Evolutionary conservation across 129 eudicot genomes (phyloP), one percentile per base, ranked within the genome.

Genomic region (Apium graveolens): DNA sequence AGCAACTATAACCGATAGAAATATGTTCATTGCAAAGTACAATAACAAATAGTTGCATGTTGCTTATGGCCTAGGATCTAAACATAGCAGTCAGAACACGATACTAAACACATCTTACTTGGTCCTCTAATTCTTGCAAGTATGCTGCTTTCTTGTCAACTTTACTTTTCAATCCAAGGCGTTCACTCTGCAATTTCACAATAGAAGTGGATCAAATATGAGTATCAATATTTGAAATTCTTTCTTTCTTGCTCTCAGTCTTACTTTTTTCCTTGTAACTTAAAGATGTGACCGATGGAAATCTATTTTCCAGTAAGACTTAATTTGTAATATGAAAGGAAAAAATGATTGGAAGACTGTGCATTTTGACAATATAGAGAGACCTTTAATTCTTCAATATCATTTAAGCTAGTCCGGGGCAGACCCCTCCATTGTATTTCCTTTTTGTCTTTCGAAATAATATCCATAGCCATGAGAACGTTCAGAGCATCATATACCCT

Each of bases 401-500:
- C 95, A 13, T 77, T 84, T 86, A 80, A 29, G 78, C 82, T 89
- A 57, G 89, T 79, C 20, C 82, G 82, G 70, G 96, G 92, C 42
- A 92, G 87, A 72, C 96, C 97, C 63, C 74, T 88, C 97, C 97
- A 92, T 74, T 88, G 96, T 82, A 92, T 89, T 80, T 92, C 96
- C 76, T 92, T 92, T 85, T 85, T 90, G 63, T 89, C 97, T 82
- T 90, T 92, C 32, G 91, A 87, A 34, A 89, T 92, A 27, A 92
- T 89, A 83, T 92, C 96, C 92, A 92, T 86, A 37, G 97, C 97
- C 97, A 91, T 89, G 42, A 91, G 89, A 45, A 91, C 97, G 55
- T 91, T 91, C 37, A 91, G 74, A 1, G 97, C 92, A 75, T 91
- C 97, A 77, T 91, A 91, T 38, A 91, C 96, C 84, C 97, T 86